These are phyloP conservation scores for Kluyveromyces nonfermentans DNA, from an alignment of 805 yeast species.

Conservation along the genomic window DNA sequence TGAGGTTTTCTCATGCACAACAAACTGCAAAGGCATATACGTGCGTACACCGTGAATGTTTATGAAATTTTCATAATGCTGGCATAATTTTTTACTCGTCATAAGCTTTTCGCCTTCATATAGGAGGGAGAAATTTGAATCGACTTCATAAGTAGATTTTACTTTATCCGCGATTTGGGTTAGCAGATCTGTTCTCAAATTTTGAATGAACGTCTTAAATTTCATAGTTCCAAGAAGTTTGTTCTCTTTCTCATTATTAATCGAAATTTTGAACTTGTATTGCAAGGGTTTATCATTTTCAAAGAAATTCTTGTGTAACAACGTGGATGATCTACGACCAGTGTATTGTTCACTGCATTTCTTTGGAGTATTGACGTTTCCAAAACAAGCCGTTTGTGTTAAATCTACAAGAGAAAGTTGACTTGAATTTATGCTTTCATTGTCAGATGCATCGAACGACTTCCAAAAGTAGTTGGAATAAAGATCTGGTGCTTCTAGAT, in stretches of 20 bases:
- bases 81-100: background rate
- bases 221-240: background rate
- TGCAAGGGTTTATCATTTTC: background rate
- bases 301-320: conserved; percentile 2
- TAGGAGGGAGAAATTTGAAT: background rate
- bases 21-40: conserved; percentile 1
- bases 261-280: background rate
- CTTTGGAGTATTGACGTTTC: background rate
- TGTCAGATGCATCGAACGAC: conserved; percentile 23
- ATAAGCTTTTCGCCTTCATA: background rate
- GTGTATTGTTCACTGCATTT: background rate
- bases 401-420: conserved; percentile 11
- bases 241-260: background rate
- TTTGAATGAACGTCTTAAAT: background rate
- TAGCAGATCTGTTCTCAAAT: background rate
- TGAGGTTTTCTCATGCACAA: background rate
- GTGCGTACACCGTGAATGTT: background rate
- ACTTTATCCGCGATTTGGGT: background rate
- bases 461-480: conserved; percentile 29
- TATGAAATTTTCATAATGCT: background rate
- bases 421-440: conserved; percentile 19
- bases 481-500: conserved; percentile 14
- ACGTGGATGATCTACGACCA: conserved; percentile 1
- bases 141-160: background rate
- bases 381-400: background rate